These are phyloP conservation scores for Eucalyptus paniculata DNA, from an alignment of 345 rosid genomes.

Conservation along the genomic window DNA sequence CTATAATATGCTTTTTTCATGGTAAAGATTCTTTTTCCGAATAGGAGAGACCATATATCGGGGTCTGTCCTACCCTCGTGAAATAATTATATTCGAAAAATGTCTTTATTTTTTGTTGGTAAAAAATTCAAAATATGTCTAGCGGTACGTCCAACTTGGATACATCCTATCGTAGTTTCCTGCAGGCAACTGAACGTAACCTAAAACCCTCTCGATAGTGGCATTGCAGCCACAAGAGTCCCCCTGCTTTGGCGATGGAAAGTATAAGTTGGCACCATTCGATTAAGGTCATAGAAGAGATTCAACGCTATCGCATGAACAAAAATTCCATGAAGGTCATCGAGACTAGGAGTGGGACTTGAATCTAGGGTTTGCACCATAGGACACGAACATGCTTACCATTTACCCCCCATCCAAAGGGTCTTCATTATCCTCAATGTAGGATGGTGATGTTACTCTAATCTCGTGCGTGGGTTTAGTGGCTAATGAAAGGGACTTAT, in stretches of 20 bases:
- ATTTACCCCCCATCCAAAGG: not conserved
- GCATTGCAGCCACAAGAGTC: not conserved
- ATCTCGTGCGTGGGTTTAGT: not conserved
- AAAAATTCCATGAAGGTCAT: not conserved
- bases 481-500: not conserved
- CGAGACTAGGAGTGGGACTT: not conserved
- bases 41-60: not conserved
- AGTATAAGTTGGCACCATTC: not conserved
- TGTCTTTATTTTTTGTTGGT: not conserved
- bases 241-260: not conserved
- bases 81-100: not conserved
- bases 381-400: not conserved
- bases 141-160: not conserved
- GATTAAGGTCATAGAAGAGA: not conserved
- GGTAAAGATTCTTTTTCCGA: not conserved
- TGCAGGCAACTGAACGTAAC: not conserved
- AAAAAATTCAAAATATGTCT: not conserved
- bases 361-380: not conserved
- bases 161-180: not conserved
- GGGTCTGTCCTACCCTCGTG: not conserved
- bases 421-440: not conserved
- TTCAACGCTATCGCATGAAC: not conserved
- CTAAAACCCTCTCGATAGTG: not conserved
- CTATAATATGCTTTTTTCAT: not conserved
- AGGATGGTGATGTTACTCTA: not conserved